Conservation (phyloP, 371 early-diverging fungal genomes). For the Blakeslea trispora region DNA sequence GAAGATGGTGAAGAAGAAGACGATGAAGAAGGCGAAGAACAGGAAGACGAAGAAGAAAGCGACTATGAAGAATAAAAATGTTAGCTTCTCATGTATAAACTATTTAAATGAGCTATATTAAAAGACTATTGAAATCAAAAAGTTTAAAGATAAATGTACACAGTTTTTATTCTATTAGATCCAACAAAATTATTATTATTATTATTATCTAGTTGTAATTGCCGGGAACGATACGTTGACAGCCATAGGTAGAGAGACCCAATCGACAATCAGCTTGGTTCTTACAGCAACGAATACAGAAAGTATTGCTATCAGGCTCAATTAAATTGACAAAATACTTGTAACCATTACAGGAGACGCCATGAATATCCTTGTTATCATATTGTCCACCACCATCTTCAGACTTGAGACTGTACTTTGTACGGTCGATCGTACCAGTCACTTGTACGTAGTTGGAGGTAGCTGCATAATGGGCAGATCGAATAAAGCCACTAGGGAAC, state of each 20-base stretch:
- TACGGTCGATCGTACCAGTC: slow-evolving; percentile 48
- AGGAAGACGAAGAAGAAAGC: not conserved
- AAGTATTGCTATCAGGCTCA: slow-evolving; percentile 43
- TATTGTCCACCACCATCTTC: slow-evolving; percentile 53
- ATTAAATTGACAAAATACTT: slow-evolving; percentile 48
- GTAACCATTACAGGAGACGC: slow-evolving; percentile 42
- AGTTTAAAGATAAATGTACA: too few species aligned
- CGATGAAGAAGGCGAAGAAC: not conserved
- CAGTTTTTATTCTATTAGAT: too few species aligned
- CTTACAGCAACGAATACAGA: slow-evolving; percentile 57
- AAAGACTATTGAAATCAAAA: too few species aligned
- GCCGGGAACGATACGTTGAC: slow-evolving; percentile 50
- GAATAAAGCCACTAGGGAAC: slow-evolving; percentile 44
- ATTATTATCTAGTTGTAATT: slow-evolving; percentile 44
- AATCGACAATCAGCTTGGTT: slow-evolving; percentile 42
- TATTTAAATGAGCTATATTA: too few species aligned
- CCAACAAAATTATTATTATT: not conserved
- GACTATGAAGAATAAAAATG: not conserved
- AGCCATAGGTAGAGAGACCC: slow-evolving; percentile 49
- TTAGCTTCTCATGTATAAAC: too few species aligned
- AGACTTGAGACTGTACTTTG: slow-evolving; percentile 30
- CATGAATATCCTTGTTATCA: slow-evolving; percentile 41
- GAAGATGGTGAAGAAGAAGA: not conserved
- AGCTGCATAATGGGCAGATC: slow-evolving; percentile 37
- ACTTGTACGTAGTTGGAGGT: slow-evolving; percentile 47